Evolutionary conservation across 2,329 filamentous ascomycete genomes (phyloP), one percentile per base, ranked within the genome.

Genomic region (Colletotrichum musicola): DNA sequence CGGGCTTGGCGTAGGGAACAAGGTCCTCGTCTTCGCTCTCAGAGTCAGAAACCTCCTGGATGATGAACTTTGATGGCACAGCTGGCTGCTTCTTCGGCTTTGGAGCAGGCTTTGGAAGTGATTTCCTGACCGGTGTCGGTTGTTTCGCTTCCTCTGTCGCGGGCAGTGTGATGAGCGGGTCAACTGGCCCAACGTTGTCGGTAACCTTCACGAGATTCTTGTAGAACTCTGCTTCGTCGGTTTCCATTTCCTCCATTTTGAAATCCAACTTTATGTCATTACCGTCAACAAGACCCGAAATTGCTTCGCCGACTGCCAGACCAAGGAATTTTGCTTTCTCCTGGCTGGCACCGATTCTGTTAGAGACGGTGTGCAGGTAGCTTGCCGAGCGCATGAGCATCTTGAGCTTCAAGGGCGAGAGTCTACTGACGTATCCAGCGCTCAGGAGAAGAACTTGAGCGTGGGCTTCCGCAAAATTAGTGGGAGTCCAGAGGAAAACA

Each of bases 321-420:
- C 96, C 96, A 0, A 99, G 84, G 72, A 97, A 93, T 18, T 94
- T 89, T 16, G 93, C 90, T 72, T 90, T 87, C 6, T 84, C 83
- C 47, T 96, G 94, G 4, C 94, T 91, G 16, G 94, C 88, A 13
- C 90, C 89, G 6, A 99, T 88, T 25, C 95, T 89, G 76, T 97
- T 97, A 1, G 96, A 98, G 40, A 98, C 90, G 6, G 91, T 87
- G 71, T 88, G 90, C 56, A 97, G 84, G 75, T 97, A 97, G 1
- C 85, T 76, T 18, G 90, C 88, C 1, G 93, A 93, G 61, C 92
- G 90, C 60, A 93, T 86, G 38, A 94, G 82, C 69, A 92, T 85
- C 3, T 86, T 86, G 1, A 98, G 79, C 69, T 90, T 90, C 73
- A 91, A 84, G 0, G 91, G 88, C 3, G 89, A 84, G 16, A 86